Evolutionary conservation across 2,329 filamentous ascomycete genomes (phyloP).

Genomic region (Colletotrichum brevisporum): DNA sequence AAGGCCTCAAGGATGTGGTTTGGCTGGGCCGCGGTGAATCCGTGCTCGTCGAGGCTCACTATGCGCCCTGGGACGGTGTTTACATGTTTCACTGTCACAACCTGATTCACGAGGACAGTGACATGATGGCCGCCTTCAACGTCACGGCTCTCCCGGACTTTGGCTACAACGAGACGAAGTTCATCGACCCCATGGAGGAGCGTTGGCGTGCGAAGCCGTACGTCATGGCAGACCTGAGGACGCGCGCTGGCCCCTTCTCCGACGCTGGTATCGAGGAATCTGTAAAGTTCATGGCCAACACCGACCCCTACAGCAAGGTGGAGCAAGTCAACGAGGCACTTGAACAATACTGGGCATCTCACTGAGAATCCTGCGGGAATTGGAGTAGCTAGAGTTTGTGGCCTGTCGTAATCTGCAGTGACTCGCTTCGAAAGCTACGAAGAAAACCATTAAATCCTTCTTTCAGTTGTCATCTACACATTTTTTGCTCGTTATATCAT

Average conservation of each 20-base stretch:
- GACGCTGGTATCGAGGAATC: constrained; percentile 11
- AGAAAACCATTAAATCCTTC: too few species aligned
- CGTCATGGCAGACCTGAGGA: constrained; percentile 25
- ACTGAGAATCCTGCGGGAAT: neutral
- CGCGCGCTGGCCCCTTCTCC: constrained; percentile 17
- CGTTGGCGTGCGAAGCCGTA: constrained; percentile 22
- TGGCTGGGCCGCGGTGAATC: constrained; percentile 66
- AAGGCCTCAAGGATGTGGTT: constrained; percentile 70
- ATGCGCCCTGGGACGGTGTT: constrained; percentile 12
- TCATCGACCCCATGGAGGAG: constrained; percentile 31
- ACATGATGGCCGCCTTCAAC: constrained; percentile 64
- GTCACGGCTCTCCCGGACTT: constrained; percentile 54
- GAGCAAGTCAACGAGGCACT: constrained; percentile 17
- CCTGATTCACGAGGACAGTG: constrained; percentile 59
- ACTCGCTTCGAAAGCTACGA: too few species aligned
- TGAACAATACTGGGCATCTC: constrained; percentile 20
- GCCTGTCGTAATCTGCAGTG: too few species aligned
- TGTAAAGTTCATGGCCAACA: constrained; percentile 17
- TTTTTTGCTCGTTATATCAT: too few species aligned
- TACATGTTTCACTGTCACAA: constrained; percentile 49
- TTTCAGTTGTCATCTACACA: too few species aligned
- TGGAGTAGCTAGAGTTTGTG: too few species aligned
- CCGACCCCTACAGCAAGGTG: constrained; percentile 22
- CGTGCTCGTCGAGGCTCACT: constrained; percentile 51
- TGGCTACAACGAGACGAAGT: constrained; percentile 30